These are phyloP conservation scores for Phanerodontia chrysosporium DNA, from an alignment of 768 basidiomycete genomes.

Conservation along the genomic window DNA sequence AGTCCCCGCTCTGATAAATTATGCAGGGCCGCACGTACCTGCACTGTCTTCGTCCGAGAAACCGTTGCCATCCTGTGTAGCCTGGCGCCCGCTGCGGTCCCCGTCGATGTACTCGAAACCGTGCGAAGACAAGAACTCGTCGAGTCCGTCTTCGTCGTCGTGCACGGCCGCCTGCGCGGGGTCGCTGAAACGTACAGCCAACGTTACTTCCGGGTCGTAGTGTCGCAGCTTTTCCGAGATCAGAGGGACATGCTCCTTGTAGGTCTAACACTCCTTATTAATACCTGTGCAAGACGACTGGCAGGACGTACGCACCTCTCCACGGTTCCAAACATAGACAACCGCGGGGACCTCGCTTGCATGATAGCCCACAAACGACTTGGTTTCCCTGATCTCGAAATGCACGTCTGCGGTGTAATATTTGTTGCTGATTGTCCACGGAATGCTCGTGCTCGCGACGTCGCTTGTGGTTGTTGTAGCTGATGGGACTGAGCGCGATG, in stretches of 20 bases:
- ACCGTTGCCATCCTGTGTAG: conserved; percentile 15
- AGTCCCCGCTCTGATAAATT: not conserved
- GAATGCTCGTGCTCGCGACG: conserved; percentile 29
- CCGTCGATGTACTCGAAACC: conserved; percentile 80
- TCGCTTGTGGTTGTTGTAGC: conserved; percentile 4
- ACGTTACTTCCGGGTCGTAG: conserved; percentile 64
- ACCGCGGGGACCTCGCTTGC: conserved; percentile 59
- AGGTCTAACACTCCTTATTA: conserved; percentile 39
- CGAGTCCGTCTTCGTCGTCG: conserved; percentile 53
- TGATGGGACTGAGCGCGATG: conserved; percentile 8
- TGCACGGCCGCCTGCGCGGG: conserved; percentile 15
- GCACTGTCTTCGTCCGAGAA: conserved; percentile 19
- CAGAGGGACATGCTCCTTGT: conserved; percentile 48
- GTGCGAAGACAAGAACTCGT: conserved; percentile 60
- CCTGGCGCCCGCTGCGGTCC: conserved; percentile 21
- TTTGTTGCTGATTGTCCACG: conserved; percentile 76
- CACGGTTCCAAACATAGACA: conserved; percentile 65
- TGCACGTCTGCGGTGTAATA: conserved; percentile 79
- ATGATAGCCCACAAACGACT: conserved; percentile 37
- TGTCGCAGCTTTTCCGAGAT: conserved; percentile 45
- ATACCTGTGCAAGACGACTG: too few species aligned
- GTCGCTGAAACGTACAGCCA: conserved; percentile 56
- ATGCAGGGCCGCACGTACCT: conserved; percentile 10
- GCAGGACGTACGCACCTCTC: conserved; percentile 47
- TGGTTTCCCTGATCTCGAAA: conserved; percentile 51